Percentiles rank a stretch among this genome's conserved stretches.
These are phyloP conservation scores for Cryptococcus jaspeensis DNA, from an alignment of 1,284 basidiomycete species.

Conservation along the genomic window DNA sequence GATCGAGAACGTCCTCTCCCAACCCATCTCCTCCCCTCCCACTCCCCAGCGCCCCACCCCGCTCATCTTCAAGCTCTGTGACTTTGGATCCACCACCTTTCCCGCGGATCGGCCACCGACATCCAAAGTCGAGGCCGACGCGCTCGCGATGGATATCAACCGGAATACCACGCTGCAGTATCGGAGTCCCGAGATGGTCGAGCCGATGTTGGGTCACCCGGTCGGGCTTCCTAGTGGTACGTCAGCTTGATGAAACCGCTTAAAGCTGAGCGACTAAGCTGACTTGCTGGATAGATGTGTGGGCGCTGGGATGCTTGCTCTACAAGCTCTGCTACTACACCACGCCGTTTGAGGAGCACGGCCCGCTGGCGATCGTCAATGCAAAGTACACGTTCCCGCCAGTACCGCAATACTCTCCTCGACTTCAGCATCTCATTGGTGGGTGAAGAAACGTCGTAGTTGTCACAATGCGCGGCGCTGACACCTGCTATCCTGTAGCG, in stretches of 20 bases:
- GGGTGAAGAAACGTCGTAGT: constrained; percentile 37
- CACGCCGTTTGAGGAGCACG: constrained; percentile 96
- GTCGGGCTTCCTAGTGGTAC: constrained; percentile 55
- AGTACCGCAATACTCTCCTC: constrained; percentile 85
- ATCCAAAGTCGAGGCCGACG: constrained; percentile 75
- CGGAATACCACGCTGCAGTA: constrained; percentile 94
- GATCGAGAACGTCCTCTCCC: constrained; percentile 90
- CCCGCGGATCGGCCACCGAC: constrained; percentile 68
- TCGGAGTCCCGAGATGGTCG: constrained; percentile 97
- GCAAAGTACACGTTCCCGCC: constrained; percentile 92
- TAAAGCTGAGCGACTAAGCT: constrained; percentile 8
- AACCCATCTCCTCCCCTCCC: constrained; percentile 50
- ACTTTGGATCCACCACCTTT: constrained; percentile 90
- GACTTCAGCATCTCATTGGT: constrained; percentile 87
- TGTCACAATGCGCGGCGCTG: not conserved
- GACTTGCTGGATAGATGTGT: constrained; percentile 58
- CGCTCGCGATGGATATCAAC: constrained; percentile 87
- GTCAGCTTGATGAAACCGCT: constrained; percentile 24
- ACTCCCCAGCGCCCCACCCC: constrained; percentile 55
- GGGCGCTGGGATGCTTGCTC: constrained; percentile 72
- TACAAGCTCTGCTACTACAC: constrained; percentile 96
- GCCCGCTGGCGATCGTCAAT: constrained; percentile 91
- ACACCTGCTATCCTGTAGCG: constrained; percentile 53
- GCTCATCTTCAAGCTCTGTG: constrained; percentile 87
- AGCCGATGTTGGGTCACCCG: constrained; percentile 55